Evolutionary conservation across 2,329 filamentous ascomycete species (phyloP).

Genomic region (Fusarium neocosmosporiellum): DNA sequence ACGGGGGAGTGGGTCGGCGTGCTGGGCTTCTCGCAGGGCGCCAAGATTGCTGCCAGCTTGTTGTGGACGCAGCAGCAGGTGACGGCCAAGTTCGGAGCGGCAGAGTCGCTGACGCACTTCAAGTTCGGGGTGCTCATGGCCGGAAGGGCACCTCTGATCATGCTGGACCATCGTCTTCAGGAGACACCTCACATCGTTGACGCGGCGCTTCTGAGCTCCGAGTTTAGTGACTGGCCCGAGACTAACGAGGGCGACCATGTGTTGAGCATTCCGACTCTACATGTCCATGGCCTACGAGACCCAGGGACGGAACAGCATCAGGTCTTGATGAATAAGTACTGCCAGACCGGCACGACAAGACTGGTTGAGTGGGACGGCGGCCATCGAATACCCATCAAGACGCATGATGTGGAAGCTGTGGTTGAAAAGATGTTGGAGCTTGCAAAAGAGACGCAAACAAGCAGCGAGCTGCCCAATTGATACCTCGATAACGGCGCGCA

Average conservation of each 20-base stretch:
- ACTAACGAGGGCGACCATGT: conserved; percentile 56
- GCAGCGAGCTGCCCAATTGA: conserved; percentile 13
- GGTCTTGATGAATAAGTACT: conserved; percentile 68
- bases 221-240: conserved; percentile 55
- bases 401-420: conserved; percentile 67
- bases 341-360: conserved; percentile 61
- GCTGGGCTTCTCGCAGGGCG: conserved; percentile 75
- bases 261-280: conserved; percentile 49
- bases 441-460: conserved; percentile 14
- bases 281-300: conserved; percentile 66
- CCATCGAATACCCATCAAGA: conserved; percentile 78
- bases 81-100: conserved; percentile 48
- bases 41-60: conserved; percentile 69
- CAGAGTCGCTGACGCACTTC: conserved; percentile 41
- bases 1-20: conserved; percentile 69
- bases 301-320: conserved; percentile 65
- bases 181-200: conserved; percentile 61
- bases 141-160: conserved; percentile 47
- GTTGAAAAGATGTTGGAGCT: conserved; percentile 42
- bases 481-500: too few relatives aligned
- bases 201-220: conserved; percentile 35
- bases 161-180: conserved; percentile 54
- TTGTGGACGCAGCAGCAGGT: conserved; percentile 71
- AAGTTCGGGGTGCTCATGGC: conserved; percentile 52
- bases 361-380: conserved; percentile 79